Base-by-base conservation (phyloP, 2,329 filamentous ascomycete genomes). In the Hymenoscyphus fraxineus region DNA sequence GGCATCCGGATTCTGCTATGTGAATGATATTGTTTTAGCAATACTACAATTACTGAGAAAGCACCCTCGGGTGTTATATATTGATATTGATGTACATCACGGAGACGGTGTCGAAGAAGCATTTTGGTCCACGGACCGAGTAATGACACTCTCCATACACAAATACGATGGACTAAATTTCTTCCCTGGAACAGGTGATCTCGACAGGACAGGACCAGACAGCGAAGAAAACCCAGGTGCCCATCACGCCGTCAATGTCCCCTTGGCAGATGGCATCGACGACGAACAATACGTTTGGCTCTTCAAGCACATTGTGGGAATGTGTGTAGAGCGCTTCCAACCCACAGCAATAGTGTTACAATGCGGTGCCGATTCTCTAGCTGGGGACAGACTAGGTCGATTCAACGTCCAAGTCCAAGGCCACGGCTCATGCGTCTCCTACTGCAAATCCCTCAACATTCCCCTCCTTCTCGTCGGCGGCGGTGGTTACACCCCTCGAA, bases 381-480 rank as follows among this genome's bases (percentile, higher is more conserved):
- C 93, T 47, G 94, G 95, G 67, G 95, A 99, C 78, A 86, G 95
- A 27, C 85, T 99, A 0, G 95, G 95, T 59, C 90, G 93, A 68
- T 99, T 99, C 83, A 99, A 98, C 75, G 86, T 99, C 66, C 96
- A 97, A 76, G 95, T 99, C 66, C 89, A 92, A 75, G 94, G 93
- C 15, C 95, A 99, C 78, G 94, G 93, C 61, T 89, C 89, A 68
- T 99, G 95, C 76, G 92, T 97, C 65, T 87, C 89, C 59, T 97
- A 90, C 73, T 92, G 93, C 77, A 98, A 98, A 77, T 85, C 82
- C 58, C 86, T 93, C 68, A 83, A 85, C 6, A 81, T 96, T 1
- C 95, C 95, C 2, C 83, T 98, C 67, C 87, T 99, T 59, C 86
- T 99, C 62, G 91, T 98, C 65, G 95, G 95, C 56, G 95, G 95